Evolutionary conservation across 805 yeast genomes (phyloP), one percentile per base, ranked within the genome.

Genomic region (Candida endomychidarum): DNA sequence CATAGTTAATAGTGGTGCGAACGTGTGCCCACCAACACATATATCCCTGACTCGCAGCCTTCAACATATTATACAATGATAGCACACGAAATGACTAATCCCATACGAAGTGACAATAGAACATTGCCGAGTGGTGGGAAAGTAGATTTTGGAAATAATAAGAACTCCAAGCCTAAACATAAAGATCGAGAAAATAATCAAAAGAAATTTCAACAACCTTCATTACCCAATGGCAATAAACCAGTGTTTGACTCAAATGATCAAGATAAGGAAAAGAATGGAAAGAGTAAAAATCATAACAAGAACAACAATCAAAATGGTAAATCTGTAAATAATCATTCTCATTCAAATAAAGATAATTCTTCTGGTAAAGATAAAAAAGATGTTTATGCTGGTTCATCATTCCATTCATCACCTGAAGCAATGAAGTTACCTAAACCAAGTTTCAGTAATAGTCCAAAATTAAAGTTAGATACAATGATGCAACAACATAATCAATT

Each of bases 361-460:
- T 19, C 20, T 5, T 16, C 26, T 15, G 21, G 30, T 14, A 32
- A 43, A 30, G 26, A 18, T 16, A 46, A 37, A 33, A 41, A 38
- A 38, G 65, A 64, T 20, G 62, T 67, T 37, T 76, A 75, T 54
- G 81, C 81, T 38, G 81, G 81, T 21, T 71, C 80, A 25, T 72
- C 80, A 25, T 76, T 76, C 52, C 78, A 73, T 52, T 70, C 77
- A 22, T 74, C 78, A 17, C 81, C 81, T 1, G 75, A 76, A 23
- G 80, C 80, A 3, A 58, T 74, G 42, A 71, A 75, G 11, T 67
- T 76, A 45, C 81, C 81, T 12, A 76, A 75, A 48, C 81, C 81
- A 8, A 67, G 78, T 5, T 76, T 76, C 49, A 66, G 61, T 34
- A 29, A 37, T 9, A 41, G 47, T 10, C 37, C 37, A 2, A 31